A percentile compares a stretch with the other conserved stretches of the same genome.
Evolutionary conservation across 257 asterid species (phyloP).

Genomic region (Avicennia marina): DNA sequence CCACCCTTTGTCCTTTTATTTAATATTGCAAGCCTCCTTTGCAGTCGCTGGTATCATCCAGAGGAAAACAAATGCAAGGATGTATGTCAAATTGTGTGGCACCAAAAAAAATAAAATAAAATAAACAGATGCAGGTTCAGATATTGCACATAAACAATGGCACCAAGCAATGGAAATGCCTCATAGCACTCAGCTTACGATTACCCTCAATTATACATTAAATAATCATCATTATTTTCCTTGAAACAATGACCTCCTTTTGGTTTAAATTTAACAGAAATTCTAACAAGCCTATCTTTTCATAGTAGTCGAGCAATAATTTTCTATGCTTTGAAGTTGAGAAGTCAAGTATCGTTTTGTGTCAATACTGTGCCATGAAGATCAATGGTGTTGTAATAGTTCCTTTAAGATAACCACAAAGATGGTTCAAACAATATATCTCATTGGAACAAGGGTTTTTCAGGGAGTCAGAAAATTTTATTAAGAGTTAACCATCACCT

Average conservation of each 20-base stretch:
- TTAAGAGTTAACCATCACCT: slow-evolving; percentile 38
- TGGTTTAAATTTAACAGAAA: too few relatives aligned
- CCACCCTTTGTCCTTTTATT: slow-evolving; percentile 65
- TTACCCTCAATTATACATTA: neutral
- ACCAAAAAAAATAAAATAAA: neutral
- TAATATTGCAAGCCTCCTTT: slow-evolving; percentile 69
- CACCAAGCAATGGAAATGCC: too few relatives aligned
- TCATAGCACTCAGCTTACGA: neutral
- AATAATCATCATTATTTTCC: neutral
- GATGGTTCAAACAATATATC: too few relatives aligned
- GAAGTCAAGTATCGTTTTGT: too few relatives aligned
- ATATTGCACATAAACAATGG: neutral
- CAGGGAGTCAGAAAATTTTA: neutral
- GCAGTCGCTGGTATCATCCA: slow-evolving; percentile 51
- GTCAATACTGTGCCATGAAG: neutral
- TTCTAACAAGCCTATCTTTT: too few relatives aligned
- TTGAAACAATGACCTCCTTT: too few relatives aligned
- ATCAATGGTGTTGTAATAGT: too few relatives aligned
- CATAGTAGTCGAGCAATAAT: too few relatives aligned
- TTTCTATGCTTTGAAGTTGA: too few relatives aligned
- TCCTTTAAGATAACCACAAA: neutral
- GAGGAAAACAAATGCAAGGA: slow-evolving; percentile 5
- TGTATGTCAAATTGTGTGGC: neutral
- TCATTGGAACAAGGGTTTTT: neutral
- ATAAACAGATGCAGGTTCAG: neutral